phyloP scores from a whole-genome alignment of 2,329 filamentous ascomycete genomes.

The Cladophialophora yegresii region DNA sequence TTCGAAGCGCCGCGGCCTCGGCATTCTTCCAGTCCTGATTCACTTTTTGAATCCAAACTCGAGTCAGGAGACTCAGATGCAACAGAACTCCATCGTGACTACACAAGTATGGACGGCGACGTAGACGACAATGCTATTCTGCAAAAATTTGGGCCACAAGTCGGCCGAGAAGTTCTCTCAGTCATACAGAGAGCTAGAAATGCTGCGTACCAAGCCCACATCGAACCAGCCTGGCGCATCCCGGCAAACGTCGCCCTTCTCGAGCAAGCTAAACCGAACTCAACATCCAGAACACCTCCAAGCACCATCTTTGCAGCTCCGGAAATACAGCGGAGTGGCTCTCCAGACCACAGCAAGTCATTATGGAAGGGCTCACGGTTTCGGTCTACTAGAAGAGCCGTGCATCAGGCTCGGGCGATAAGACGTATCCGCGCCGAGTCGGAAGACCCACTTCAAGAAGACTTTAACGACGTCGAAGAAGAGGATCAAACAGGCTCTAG shows the following conservation, averaged over 20 bases:
- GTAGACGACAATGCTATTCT: constrained; percentile 21
- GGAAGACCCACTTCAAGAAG: constrained; percentile 36
- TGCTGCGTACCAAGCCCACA: constrained; percentile 32
- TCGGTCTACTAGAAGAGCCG: constrained; percentile 10
- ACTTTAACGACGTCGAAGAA: constrained; percentile 18
- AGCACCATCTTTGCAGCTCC: background rate
- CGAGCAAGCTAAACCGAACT: background rate
- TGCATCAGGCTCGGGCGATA: constrained; percentile 13
- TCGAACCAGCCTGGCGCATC: constrained; percentile 37
- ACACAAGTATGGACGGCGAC: constrained; percentile 8
- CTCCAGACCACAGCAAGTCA: constrained; percentile 14
- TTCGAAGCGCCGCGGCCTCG: constrained; percentile 16
- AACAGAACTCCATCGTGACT: background rate
- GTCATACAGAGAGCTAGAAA: constrained; percentile 27
- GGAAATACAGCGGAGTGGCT: background rate
- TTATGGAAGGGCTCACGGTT: constrained; percentile 14
- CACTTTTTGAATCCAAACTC: constrained; percentile 29
- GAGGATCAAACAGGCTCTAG: background rate
- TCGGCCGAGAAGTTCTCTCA: constrained; percentile 30
- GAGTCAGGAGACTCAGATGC: background rate
- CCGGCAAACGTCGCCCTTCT: constrained; percentile 25
- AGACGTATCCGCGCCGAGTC: constrained; percentile 29
- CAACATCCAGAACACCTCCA: constrained; percentile 13
- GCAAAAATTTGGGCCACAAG: constrained; percentile 26
- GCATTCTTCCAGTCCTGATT: constrained; percentile 32